Base-by-base conservation (phyloP, 257 asterid genomes). In the Nicotiana otophora region DNA sequence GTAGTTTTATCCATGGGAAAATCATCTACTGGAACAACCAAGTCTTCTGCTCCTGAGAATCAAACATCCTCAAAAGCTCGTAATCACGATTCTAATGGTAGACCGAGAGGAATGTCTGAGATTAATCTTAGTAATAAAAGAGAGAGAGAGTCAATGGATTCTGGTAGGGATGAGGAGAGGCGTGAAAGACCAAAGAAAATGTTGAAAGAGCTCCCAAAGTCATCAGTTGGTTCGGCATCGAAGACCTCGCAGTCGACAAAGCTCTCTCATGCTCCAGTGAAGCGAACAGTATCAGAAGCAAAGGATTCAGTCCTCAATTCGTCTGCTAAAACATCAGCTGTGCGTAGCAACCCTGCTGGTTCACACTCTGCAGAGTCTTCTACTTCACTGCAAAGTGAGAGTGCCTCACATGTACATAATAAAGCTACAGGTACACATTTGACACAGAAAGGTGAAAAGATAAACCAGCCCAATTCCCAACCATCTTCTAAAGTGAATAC, bases 401-500 rank as follows among this genome's bases (percentile, higher is more conserved):
- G 86, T 86, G 88, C 85, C 15, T 60, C 95, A 80, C 86, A 82
- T 78, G 74, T 85, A 69, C 94, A 84, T 85, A 91, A 84, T 85
- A 91, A 87, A 87, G 89, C 86, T 85, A 82, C 84, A 46, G 86
- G 86, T 70, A 82, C 92, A 65, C 83, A 83, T 81, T 86, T 83
- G 66, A 87, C 92, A 34, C 90, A 88, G 70, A 94, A 89, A 86
- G 86, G 87, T 83, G 99, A 94, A 87, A 96, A 92, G 91, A 62
- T 66, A 81, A 84, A 82, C 82, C 97, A 88, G 83, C 66, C 92
- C 61, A 88, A 84, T 76, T 78, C 86, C 79, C 95, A 88, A 77
- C 68, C 89, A 31, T 85, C 93, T 82, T 86, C 93, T n/a, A 92
- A 89, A 88, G 93, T 89, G 69, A 92, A 87, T 84, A 84, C 89